Base-by-base conservation (phyloP, 1,284 basidiomycete species). In the Fomitopsis betulina region DNA sequence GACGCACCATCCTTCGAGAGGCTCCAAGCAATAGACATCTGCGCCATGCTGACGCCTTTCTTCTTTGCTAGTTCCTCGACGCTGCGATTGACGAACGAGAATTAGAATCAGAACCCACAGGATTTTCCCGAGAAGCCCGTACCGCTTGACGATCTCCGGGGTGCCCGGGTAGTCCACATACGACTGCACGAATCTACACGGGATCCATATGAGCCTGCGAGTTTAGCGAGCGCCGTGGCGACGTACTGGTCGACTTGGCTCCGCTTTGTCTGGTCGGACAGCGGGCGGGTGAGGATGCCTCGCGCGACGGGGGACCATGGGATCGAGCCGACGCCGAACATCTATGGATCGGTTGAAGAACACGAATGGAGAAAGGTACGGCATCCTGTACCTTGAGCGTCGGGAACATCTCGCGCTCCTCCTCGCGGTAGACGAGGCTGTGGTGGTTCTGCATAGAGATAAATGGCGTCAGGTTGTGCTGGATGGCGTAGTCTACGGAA, bases 381-480 rank as follows among this genome's bases (percentile, higher is more conserved):
- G 32, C 25, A 23, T 4, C 1, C 12, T 15, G 35, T 25, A 69
- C 70, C 65, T 70, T 68, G n/a, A 73, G 64, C 1, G 68, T 68
- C 5, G 80, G 79, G 58, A 78, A 74, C 78, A 82, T 80, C 69
- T 82, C 79, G n/a, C 78, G 69, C 63, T 79, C 79, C 62, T 80
- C 79, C 61, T 82, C 80, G 40, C 80, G 73, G 62, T 82, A 82
- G n/a, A 75, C 50, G n/a, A 75, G 60, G 25, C 61, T 72, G 63
- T 77, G 72, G 58, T 75, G 79, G 67, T 81, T 80, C 61, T 84
- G 82, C 82, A 83, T 83, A 15, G 75, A 76, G 67, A 81, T 75
- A 70, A 80, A 81, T 1, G 75, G 77, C n/a, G 79, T 81, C 49
- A 80, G 71, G 54, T 71, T 71, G 68, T 80, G 72, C 32, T 58